A percentile compares a stretch with the other conserved stretches of the same genome.
Evolutionary conservation across 2,329 filamentous ascomycete species (phyloP).

Genomic region (Hypomyces rosellus): DNA sequence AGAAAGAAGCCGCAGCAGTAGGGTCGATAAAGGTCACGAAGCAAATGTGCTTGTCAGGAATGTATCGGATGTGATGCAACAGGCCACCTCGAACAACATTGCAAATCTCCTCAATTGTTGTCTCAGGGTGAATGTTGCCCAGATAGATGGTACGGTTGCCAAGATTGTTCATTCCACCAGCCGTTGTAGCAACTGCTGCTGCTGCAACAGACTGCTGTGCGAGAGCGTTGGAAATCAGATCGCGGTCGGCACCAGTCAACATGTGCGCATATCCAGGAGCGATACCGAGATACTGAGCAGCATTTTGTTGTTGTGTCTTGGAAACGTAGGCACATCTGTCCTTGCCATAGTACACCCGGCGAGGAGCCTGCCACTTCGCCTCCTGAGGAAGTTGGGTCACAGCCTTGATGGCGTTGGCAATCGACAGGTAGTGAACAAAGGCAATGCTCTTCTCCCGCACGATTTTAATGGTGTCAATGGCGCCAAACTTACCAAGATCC

Average conservation of each 20-base stretch:
- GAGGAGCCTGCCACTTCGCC: constrained; percentile 90
- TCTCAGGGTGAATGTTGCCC: constrained; percentile 98
- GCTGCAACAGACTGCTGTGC: constrained; percentile 97
- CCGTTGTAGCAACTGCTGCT: constrained; percentile 91
- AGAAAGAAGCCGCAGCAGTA: constrained; percentile 95
- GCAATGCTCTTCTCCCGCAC: constrained; percentile 97
- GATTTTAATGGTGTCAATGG: constrained; percentile 95
- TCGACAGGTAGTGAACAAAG: constrained; percentile 95
- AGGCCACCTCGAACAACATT: constrained; percentile 95
- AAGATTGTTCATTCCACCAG: constrained; percentile 93
- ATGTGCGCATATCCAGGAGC: constrained; percentile 95
- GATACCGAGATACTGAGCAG: constrained; percentile 94
- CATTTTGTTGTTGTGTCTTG: constrained; percentile 99
- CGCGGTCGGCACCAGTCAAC: constrained; percentile 89
- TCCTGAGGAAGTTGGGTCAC: constrained; percentile 95
- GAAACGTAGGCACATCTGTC: constrained; percentile 97
- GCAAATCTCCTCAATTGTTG: constrained; percentile 98
- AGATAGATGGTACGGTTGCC: constrained; percentile 97
- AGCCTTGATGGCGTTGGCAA: constrained; percentile 97
- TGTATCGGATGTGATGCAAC: constrained; percentile 96
- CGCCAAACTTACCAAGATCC: constrained; percentile 91
- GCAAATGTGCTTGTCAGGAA: constrained; percentile 99
- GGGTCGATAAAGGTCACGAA: constrained; percentile 99
- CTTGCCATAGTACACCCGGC: constrained; percentile 97
- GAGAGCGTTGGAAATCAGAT: constrained; percentile 91